phyloP scores from a whole-genome alignment of 331 rosid genomes.

The Malus hybrid region DNA sequence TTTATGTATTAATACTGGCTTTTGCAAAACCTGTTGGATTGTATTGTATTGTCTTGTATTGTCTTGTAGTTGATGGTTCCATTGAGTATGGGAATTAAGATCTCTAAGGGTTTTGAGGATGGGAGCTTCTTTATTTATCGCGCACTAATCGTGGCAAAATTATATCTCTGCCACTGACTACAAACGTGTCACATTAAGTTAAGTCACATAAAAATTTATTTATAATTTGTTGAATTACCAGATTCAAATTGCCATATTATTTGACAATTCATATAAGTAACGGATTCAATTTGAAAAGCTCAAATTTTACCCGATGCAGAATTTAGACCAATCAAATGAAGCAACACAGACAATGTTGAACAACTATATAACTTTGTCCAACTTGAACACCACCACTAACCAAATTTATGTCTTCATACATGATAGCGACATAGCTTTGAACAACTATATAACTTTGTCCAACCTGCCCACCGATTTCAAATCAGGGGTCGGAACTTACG shows the following conservation, averaged over 20 bases:
- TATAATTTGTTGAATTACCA: background rate
- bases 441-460: background rate
- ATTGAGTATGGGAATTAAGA: background rate
- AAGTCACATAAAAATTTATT: too few relatives aligned
- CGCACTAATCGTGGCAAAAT: too few relatives aligned
- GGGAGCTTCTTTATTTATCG: background rate
- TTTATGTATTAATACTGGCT: background rate
- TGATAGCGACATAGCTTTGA: background rate
- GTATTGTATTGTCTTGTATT: background rate
- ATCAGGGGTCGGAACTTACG: conserved; percentile 29
- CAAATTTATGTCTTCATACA: background rate
- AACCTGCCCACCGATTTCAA: conserved; percentile 38
- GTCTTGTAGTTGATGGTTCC: background rate
- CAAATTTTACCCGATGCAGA: background rate
- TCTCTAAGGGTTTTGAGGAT: background rate
- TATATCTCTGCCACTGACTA: too few relatives aligned
- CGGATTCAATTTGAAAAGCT: background rate
- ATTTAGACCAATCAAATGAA: background rate
- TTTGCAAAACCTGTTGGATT: background rate
- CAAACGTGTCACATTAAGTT: background rate
- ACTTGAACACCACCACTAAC: background rate
- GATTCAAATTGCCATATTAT: too few relatives aligned
- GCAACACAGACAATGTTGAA: background rate
- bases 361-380: background rate
- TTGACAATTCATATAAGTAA: too few relatives aligned